Evolutionary conservation across 2,329 filamentous ascomycete genomes (phyloP), one percentile per base, ranked within the genome.

Genomic region (Aspergillaceae sp.): DNA sequence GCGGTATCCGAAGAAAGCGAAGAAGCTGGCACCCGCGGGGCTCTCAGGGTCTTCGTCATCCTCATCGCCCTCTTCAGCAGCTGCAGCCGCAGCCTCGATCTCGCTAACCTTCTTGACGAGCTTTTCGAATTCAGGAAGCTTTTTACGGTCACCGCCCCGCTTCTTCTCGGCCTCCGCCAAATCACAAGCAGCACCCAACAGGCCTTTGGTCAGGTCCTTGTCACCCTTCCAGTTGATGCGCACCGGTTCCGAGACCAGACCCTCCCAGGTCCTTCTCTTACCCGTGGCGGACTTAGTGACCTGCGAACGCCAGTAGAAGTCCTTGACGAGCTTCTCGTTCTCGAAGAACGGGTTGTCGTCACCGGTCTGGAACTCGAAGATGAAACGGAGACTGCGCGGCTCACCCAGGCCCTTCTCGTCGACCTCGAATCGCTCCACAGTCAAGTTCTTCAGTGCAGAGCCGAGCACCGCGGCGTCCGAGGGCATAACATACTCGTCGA

Each of bases 401-500:
- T 92, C 86, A 60, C 86, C 87, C 45, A 72, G 67, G 50, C 75
- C 75, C 53, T 74, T 65, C 43, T 66, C 66, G 37, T 68, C 59
- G 49, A 94, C 76, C 71, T 94, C 88, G 64, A 94, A 92, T 55
- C 86, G 86, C 48, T 82, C 78, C 35, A 97, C 85, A 26, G 78
- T 78, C 55, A 98, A 58, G 55, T 76, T 76, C 48, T 74, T 77
- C 47, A 97, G 80, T 45, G 77, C 74, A 36, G 79, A 75, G 52
- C 83, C 77, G 48, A 97, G 78, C 51, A 92, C 72, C 3, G 56
- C 57, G 6, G 78, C 77, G 72, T 97, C 91, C 42, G 79, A 78
- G 38, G 87, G 85, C 64, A 88, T 83, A 63, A 97, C 85, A 75
- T 84, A 89, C 69, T 88, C 83, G 70, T 95, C 89, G 57, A 98